phyloP scores from a whole-genome alignment of 2,329 filamentous ascomycete species.

The Beauveria rudraprayagi region DNA sequence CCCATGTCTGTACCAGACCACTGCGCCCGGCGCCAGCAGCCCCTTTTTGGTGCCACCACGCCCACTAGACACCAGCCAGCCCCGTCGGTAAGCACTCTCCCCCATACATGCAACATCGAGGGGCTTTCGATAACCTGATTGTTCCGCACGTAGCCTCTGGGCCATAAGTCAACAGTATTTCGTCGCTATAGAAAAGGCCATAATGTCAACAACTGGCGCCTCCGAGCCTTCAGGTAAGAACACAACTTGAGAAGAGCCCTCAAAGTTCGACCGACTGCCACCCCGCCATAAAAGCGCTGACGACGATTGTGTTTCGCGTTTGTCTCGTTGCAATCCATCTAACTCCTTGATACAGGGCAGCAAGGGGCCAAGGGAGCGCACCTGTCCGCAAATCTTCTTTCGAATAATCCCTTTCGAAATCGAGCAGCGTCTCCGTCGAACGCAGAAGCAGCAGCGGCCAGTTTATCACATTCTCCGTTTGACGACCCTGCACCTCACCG shows the following conservation, averaged over 20 bases:
- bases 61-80: neutral
- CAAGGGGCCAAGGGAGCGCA: constrained; percentile 8
- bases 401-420: constrained; percentile 77
- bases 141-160: neutral
- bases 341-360: constrained; percentile 2
- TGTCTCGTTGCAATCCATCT: constrained; percentile 3
- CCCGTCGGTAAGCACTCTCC: neutral
- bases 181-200: neutral
- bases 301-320: constrained; percentile 1
- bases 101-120: neutral
- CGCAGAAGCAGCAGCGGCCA: constrained; percentile 18
- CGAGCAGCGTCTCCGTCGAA: constrained; percentile 54
- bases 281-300: constrained; percentile 1
- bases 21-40: neutral
- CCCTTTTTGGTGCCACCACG: constrained; percentile 10
- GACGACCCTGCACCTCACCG: constrained; percentile 47
- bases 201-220: constrained; percentile 1
- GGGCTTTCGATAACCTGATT: neutral
- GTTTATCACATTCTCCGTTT: constrained; percentile 47
- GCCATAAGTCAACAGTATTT: neutral
- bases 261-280: neutral
- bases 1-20: neutral
- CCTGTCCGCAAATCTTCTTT: constrained; percentile 51
- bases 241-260: neutral
- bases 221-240: constrained; percentile 6